These are phyloP conservation scores for Casaregolazyma lundiana DNA, from an alignment of 1,139 yeast species.

Conservation along the genomic window DNA sequence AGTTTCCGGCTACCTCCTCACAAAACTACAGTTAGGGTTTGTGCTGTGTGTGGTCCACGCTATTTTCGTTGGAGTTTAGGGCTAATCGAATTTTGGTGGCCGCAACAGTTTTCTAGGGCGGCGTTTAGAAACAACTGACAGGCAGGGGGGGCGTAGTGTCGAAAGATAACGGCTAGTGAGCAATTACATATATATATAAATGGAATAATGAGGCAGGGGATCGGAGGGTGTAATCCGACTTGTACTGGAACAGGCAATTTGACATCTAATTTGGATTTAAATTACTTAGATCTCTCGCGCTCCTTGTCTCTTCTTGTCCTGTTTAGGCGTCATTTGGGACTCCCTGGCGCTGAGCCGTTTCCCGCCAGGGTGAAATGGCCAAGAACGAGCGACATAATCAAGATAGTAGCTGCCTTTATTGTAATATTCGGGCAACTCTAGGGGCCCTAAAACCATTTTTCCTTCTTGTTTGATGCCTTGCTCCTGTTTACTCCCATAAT, in stretches of 20 bases:
- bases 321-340: background rate
- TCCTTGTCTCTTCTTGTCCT: background rate
- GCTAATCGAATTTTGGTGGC: conserved; percentile 1
- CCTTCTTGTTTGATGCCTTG: background rate
- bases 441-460: background rate
- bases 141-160: background rate
- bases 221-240: background rate
- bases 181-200: background rate
- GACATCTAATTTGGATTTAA: background rate
- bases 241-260: background rate
- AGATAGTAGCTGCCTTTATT: background rate
- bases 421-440: background rate
- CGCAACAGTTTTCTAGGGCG: background rate
- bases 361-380: background rate
- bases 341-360: background rate
- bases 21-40: conserved; percentile 1
- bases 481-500: too few relatives aligned
- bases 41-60: background rate
- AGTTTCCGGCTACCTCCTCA: background rate
- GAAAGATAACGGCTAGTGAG: background rate
- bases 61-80: background rate
- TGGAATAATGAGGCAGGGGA: background rate
- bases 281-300: conserved; percentile 1
- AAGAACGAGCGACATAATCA: background rate
- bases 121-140: background rate